A percentile compares a stretch with the other conserved stretches of the same genome.
Evolutionary conservation across 345 rosid species (phyloP).

Genomic region (Corchorus olitorius): DNA sequence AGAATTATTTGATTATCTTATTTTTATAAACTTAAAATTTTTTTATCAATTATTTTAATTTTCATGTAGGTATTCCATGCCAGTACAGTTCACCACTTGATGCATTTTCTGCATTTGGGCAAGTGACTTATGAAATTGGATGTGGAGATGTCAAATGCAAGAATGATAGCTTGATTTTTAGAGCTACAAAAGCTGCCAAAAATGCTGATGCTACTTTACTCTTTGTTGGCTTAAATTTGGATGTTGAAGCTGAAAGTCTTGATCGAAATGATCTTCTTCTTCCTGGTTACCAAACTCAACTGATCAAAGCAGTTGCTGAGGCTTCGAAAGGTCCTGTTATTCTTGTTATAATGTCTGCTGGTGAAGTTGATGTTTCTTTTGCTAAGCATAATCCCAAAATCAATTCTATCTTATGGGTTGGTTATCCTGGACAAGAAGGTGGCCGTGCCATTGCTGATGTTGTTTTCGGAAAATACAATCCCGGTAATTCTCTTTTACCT

Average conservation of each 20-base stretch:
- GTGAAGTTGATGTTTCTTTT: conserved; percentile 43
- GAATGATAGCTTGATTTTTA: conserved; percentile 24
- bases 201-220: conserved; percentile 44
- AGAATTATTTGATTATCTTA: background rate
- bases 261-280: conserved; percentile 44
- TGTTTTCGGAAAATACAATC: conserved; percentile 50
- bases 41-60: background rate
- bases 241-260: conserved; percentile 41
- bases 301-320: conserved; percentile 37
- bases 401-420: conserved; percentile 51
- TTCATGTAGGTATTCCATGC: conserved; percentile 41
- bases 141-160: conserved; percentile 38
- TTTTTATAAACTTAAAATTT: too few relatives aligned
- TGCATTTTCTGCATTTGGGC: conserved; percentile 29
- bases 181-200: conserved; percentile 34
- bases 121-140: conserved; percentile 32
- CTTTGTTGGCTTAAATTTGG: conserved; percentile 33
- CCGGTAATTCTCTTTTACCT: conserved; percentile 28
- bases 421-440: conserved; percentile 57
- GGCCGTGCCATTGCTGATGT: conserved; percentile 50
- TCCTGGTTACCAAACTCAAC: conserved; percentile 44
- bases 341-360: conserved; percentile 53
- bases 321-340: conserved; percentile 44
- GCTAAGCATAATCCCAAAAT: conserved; percentile 32
- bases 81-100: conserved; percentile 32